Percentiles rank a stretch among this genome's conserved stretches.
Evolutionary conservation across 2,329 filamentous ascomycete species (phyloP).

Genomic region (Aureobasidium sp.): DNA sequence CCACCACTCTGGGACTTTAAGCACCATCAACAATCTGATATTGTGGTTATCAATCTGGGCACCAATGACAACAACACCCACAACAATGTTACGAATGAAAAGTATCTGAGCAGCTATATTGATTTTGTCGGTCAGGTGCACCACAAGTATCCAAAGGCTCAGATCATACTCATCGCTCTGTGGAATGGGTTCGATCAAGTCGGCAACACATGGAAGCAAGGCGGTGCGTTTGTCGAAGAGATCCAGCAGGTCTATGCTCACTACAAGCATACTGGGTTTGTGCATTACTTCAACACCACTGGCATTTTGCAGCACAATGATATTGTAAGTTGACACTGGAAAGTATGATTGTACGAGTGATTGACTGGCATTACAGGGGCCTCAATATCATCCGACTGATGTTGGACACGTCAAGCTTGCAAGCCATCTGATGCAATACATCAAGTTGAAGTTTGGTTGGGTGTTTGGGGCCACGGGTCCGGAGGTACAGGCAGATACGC

Average conservation of each 20-base stretch:
- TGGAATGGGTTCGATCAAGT: slow-evolving; percentile 46
- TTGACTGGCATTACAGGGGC: slow-evolving; percentile 24
- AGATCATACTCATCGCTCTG: slow-evolving; percentile 39
- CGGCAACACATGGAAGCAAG: slow-evolving; percentile 44
- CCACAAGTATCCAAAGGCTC: slow-evolving; percentile 31
- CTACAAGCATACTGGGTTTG: slow-evolving; percentile 35
- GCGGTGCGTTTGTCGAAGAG: slow-evolving; percentile 41
- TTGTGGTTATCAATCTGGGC: slow-evolving; percentile 39
- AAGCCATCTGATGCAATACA: slow-evolving; percentile 50
- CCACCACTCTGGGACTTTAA: slow-evolving; percentile 30
- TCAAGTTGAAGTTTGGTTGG: slow-evolving; percentile 49
- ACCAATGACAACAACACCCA: slow-evolving; percentile 36
- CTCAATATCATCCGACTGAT: slow-evolving; percentile 52
- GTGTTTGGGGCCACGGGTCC: slow-evolving; percentile 45
- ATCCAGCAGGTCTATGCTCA: slow-evolving; percentile 43
- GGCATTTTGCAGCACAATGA: slow-evolving; percentile 55
- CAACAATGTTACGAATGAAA: slow-evolving; percentile 32
- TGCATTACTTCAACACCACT: slow-evolving; percentile 54
- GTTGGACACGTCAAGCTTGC: slow-evolving; percentile 53
- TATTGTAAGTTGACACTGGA: slow-evolving; percentile 27
- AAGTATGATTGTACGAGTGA: no score
- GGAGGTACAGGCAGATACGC: slow-evolving; percentile 34
- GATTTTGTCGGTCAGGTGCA: slow-evolving; percentile 35
- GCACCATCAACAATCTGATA: slow-evolving; percentile 29
- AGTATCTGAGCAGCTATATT: slow-evolving; percentile 35